A percentile compares a stretch with the other conserved stretches of the same genome.
These are phyloP conservation scores for Scedosporium boydii DNA, from an alignment of 2,329 filamentous ascomycete genomes.

Conservation along the genomic window DNA sequence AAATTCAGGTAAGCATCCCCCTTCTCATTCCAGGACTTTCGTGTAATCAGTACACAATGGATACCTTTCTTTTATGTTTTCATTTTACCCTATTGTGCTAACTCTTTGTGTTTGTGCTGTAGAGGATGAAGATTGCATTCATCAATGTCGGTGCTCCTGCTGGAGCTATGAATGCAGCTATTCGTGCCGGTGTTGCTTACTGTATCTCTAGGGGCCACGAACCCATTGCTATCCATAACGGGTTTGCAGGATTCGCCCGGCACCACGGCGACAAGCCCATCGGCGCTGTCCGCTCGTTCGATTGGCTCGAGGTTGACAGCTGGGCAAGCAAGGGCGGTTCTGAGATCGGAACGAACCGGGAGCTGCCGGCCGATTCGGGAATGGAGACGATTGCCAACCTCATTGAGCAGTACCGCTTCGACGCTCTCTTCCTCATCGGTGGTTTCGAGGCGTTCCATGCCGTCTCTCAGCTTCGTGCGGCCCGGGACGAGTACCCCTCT, in stretches of 20 bases:
- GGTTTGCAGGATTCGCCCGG: constrained; percentile 85
- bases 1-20: constrained; percentile 50
- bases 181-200: constrained; percentile 86
- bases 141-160: constrained; percentile 95
- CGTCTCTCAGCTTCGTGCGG: constrained; percentile 76
- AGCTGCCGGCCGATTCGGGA: constrained; percentile 76
- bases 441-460: constrained; percentile 97
- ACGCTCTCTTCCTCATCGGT: constrained; percentile 84
- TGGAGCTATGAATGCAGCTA: constrained; percentile 96
- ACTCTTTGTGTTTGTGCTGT: constrained; percentile 14
- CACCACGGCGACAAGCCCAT: constrained; percentile 79
- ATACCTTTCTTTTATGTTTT: neutral
- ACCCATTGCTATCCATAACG: constrained; percentile 88
- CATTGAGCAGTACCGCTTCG: constrained; percentile 79
- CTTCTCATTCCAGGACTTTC: neutral
- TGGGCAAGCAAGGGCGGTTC: constrained; percentile 97
- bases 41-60: neutral
- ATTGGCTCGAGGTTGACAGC: constrained; percentile 87
- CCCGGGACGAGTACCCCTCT: constrained; percentile 65
- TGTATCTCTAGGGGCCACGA: constrained; percentile 88
- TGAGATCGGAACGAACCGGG: constrained; percentile 95
- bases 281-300: constrained; percentile 73
- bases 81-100: neutral
- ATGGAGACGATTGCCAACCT: constrained; percentile 74
- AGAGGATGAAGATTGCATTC: constrained; percentile 89